These are phyloP conservation scores for Cicer pinnatifidum DNA, from an alignment of 306 rosid genomes.

Conservation along the genomic window DNA sequence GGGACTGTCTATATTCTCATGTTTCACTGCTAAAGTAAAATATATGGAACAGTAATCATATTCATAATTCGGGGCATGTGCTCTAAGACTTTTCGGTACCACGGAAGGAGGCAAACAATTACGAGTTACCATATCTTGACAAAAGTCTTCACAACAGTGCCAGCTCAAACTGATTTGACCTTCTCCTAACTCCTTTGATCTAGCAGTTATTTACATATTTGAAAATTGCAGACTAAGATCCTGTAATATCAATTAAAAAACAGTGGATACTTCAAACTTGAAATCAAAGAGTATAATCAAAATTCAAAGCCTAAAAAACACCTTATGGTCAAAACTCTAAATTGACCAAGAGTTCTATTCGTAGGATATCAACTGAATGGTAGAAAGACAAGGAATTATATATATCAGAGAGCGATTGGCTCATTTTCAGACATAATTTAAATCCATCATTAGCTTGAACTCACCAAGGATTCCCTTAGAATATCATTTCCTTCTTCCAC, in stretches of 20 bases:
- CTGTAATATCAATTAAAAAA: conserved; percentile 75
- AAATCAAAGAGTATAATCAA: conserved; percentile 37
- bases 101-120: conserved; percentile 79
- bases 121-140: conserved; percentile 69
- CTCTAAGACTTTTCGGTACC: conserved; percentile 85
- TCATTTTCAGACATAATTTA: neutral
- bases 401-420: neutral
- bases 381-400: conserved; percentile 16
- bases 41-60: conserved; percentile 54
- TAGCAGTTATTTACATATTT: conserved; percentile 88
- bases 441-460: neutral
- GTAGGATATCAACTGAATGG: conserved; percentile 4
- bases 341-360: conserved; percentile 3
- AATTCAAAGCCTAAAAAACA: neutral
- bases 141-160: conserved; percentile 74
- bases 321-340: conserved; percentile 20
- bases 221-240: conserved; percentile 91
- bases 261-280: conserved; percentile 56
- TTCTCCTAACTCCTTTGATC: conserved; percentile 81
- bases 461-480: conserved; percentile 14
- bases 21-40: conserved; percentile 21
- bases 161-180: conserved; percentile 79
- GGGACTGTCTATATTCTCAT: conserved; percentile 21
- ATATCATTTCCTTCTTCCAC: conserved; percentile 29
- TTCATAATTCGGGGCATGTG: conserved; percentile 82